Evolutionary conservation across 352 stramenopile species (phyloP).

Genomic region (Phytophthora citricola): DNA sequence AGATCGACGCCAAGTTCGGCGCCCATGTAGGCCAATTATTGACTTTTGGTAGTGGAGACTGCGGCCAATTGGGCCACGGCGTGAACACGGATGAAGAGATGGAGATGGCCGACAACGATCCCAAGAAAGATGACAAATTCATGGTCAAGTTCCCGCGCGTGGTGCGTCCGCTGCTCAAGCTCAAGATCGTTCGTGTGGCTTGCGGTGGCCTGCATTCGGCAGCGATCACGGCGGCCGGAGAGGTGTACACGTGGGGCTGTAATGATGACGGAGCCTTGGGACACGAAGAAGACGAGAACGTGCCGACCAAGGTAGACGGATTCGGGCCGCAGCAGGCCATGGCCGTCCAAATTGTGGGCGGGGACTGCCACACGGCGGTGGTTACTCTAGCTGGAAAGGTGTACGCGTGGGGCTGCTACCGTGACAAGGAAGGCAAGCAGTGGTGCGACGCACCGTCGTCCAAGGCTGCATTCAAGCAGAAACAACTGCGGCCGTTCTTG

Average conservation of each 20-base stretch:
- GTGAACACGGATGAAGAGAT: slow-evolving; percentile 67
- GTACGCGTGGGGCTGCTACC: slow-evolving; percentile 96
- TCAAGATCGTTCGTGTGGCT: slow-evolving; percentile 71
- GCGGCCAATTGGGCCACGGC: slow-evolving; percentile 92
- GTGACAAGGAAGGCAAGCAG: slow-evolving; percentile 96
- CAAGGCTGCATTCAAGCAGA: slow-evolving; percentile 83
- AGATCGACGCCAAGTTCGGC: slow-evolving; percentile 69
- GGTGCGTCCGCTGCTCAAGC: slow-evolving; percentile 47
- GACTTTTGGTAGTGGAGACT: slow-evolving; percentile 93
- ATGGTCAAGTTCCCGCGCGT: slow-evolving; percentile 78
- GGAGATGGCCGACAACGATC: slow-evolving; percentile 41
- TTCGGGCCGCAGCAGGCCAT: slow-evolving; percentile 54
- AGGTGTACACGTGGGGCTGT: slow-evolving; percentile 96
- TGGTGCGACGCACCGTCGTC: slow-evolving; percentile 85
- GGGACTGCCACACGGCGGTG: slow-evolving; percentile 95
- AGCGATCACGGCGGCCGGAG: slow-evolving; percentile 83
- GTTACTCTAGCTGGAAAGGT: slow-evolving; percentile 91
- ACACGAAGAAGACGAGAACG: slow-evolving; percentile 78
- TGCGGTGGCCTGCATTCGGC: slow-evolving; percentile 94
- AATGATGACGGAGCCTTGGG: slow-evolving; percentile 93
- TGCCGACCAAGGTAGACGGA: slow-evolving; percentile 62
- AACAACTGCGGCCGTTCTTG: slow-evolving; percentile 66
- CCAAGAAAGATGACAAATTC: too few relatives aligned
- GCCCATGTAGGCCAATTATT: slow-evolving; percentile 53
- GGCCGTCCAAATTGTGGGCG: slow-evolving; percentile 85